phyloP scores from a whole-genome alignment of 1,284 basidiomycete species.

The Chalciporus sp. region DNA sequence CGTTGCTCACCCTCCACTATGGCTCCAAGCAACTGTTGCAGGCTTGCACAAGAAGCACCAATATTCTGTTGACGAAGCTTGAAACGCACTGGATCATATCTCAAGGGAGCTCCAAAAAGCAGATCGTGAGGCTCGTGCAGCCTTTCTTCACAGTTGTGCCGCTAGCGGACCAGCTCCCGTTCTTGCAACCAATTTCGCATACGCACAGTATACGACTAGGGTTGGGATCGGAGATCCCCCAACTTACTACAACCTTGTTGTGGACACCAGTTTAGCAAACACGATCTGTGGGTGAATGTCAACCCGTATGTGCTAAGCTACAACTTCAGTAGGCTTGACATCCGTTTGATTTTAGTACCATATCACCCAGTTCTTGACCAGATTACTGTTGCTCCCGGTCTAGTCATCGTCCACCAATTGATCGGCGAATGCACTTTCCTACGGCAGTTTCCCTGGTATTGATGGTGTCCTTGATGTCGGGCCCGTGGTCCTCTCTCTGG shows the following conservation, averaged over 20 bases:
- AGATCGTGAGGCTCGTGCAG: constrained; percentile 25
- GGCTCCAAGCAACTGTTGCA: too few species aligned
- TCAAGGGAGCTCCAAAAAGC: constrained; percentile 23
- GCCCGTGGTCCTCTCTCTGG: constrained; percentile 25
- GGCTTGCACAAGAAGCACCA: too few species aligned
- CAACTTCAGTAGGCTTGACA: too few species aligned
- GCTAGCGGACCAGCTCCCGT: constrained; percentile 6
- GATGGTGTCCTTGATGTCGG: constrained; percentile 32
- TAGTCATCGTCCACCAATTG: constrained; percentile 27
- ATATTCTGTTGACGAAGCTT: constrained; percentile 16
- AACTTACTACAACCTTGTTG: constrained; percentile 25
- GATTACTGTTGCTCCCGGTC: constrained; percentile 18
- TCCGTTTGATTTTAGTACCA: too few species aligned
- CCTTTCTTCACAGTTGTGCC: constrained; percentile 7
- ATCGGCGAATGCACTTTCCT: constrained; percentile 26
- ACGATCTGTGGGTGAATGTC: constrained; percentile 34
- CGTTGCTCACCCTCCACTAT: too few species aligned
- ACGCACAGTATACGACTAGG: constrained; percentile 22
- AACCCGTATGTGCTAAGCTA: neutral
- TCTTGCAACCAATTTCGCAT: constrained; percentile 22
- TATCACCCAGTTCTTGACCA: constrained; percentile 26
- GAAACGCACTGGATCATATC: constrained; percentile 13
- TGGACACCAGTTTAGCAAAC: constrained; percentile 39
- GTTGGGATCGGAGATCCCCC: constrained; percentile 29
- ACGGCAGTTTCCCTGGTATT: constrained; percentile 11